Evolutionary conservation across 1,284 basidiomycete genomes (phyloP), one percentile per base, ranked within the genome.

Genomic region (Cutaneotrichosporon sp.): DNA sequence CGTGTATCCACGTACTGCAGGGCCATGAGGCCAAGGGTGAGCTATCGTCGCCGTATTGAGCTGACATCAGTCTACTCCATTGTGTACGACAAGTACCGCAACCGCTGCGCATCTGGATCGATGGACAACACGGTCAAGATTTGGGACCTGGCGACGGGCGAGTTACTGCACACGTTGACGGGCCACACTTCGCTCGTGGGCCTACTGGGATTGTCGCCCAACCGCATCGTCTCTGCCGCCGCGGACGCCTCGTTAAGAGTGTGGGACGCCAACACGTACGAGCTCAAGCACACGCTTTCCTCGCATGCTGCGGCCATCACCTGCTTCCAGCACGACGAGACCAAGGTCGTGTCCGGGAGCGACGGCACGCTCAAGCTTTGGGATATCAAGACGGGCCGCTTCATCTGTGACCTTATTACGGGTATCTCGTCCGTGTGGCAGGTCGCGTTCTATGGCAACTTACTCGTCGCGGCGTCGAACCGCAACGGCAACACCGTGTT

Each of bases 331-430:
- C 94, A 97, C 72, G 94, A 97, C 74, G 94, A 97, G 75, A 91
- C 91, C 83, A 95, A 95, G 76, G 91, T 97, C 54, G 84, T 97
- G 47, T 91, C 89, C 69, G 94, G 95, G 8, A 91, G 89, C 11
- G 94, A 97, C 71, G 95, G 94, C n/a, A 92, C 91, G 46, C 83
- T 97, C 68, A 97, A 97, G 83, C 90, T 97, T 86, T 97, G 95
- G 95, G 90, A 97, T 75, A 85, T 95, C 63, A 83, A 87, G 51
- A 90, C 92, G 61, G 93, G 94, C 27, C 84, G 84, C 0, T 87
- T 91, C 56, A 87, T 92, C 20, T 84, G 91, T 43, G 94, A 97
- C 77, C 82, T 97, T 63, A 82, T 97, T 63, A 90, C 89, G 1
- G 90, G 90, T 13, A 90, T 95, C 66, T 89, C 87, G 16, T 92